These are phyloP conservation scores for Arthrobotrys megalospora DNA, from an alignment of 2,329 filamentous ascomycete species.

Conservation along the genomic window DNA sequence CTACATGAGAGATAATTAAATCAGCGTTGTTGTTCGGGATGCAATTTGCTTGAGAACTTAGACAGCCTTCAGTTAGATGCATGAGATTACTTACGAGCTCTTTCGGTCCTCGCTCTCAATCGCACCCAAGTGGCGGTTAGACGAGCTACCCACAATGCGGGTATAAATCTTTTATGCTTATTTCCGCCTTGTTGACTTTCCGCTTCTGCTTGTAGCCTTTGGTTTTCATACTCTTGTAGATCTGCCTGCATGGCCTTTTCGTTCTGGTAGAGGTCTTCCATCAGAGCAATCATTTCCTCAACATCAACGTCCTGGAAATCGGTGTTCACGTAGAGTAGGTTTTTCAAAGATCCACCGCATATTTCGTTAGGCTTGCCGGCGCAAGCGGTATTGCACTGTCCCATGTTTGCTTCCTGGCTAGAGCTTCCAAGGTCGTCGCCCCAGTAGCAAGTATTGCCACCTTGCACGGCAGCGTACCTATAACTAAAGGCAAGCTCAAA, in stretches of 20 bases:
- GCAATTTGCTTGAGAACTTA: too few relatives aligned
- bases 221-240: slow-evolving; percentile 25
- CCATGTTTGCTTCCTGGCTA: neutral
- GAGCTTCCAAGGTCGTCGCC: slow-evolving; percentile 36
- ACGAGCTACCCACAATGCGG: slow-evolving; percentile 24
- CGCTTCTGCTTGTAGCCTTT: slow-evolving; percentile 21
- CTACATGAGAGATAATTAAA: neutral
- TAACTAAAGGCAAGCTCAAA: slow-evolving; percentile 31
- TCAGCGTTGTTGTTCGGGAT: neutral
- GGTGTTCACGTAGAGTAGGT: slow-evolving; percentile 28
- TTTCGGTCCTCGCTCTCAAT: slow-evolving; percentile 1
- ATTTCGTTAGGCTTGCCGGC: slow-evolving; percentile 21
- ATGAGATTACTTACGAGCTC: slow-evolving; percentile 22
- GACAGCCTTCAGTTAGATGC: too few relatives aligned
- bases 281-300: slow-evolving; percentile 28
- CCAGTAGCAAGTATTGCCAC: slow-evolving; percentile 50
- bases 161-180: slow-evolving; percentile 39
- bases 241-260: neutral
- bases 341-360: slow-evolving; percentile 34
- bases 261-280: slow-evolving; percentile 17
- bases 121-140: slow-evolving; percentile 17
- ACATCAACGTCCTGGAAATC: slow-evolving; percentile 16
- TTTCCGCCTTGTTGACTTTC: slow-evolving; percentile 29
- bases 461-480: slow-evolving; percentile 35
- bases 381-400: slow-evolving; percentile 32